These are phyloP conservation scores for Trametes cubensis DNA, from an alignment of 768 basidiomycete genomes.

Conservation along the genomic window DNA sequence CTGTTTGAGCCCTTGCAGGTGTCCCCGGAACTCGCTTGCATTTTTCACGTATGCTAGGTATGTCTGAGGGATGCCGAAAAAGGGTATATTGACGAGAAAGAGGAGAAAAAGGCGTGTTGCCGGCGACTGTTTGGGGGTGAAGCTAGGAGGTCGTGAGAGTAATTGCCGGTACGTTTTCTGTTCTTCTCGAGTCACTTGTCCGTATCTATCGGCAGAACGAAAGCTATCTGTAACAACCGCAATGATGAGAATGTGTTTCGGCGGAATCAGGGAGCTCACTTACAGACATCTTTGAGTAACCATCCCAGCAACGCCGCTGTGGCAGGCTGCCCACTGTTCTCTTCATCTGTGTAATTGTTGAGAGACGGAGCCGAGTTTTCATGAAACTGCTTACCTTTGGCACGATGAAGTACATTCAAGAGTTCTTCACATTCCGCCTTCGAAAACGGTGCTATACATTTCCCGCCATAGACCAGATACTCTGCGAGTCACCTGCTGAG, in stretches of 20 bases:
- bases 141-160: slow-evolving; percentile 11
- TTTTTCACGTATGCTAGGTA: slow-evolving; percentile 53
- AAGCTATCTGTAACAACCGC: slow-evolving; percentile 38
- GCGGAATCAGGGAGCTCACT: slow-evolving; percentile 1
- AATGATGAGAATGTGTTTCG: background rate
- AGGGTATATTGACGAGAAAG: slow-evolving; percentile 45
- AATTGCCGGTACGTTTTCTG: slow-evolving; percentile 32
- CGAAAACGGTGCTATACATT: slow-evolving; percentile 54
- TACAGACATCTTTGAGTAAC: slow-evolving; percentile 53
- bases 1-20: slow-evolving; percentile 49
- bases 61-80: slow-evolving; percentile 56
- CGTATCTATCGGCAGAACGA: slow-evolving; percentile 49
- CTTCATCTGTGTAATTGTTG: slow-evolving; percentile 4
- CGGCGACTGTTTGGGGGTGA: slow-evolving; percentile 1
- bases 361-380: background rate
- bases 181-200: slow-evolving; percentile 39
- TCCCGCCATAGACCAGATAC: slow-evolving; percentile 49
- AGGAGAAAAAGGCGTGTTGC: slow-evolving; percentile 35
- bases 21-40: slow-evolving; percentile 53
- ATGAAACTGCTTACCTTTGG: slow-evolving; percentile 13
- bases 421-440: slow-evolving; percentile 57
- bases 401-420: slow-evolving; percentile 34
- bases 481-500: slow-evolving; percentile 36
- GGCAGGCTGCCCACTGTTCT: slow-evolving; percentile 41
- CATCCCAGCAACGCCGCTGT: slow-evolving; percentile 52